A percentile compares a stretch with the other conserved stretches of the same genome.
phyloP scores from a whole-genome alignment of 2,329 filamentous ascomycete species.

The Stemphylium vesicarium region DNA sequence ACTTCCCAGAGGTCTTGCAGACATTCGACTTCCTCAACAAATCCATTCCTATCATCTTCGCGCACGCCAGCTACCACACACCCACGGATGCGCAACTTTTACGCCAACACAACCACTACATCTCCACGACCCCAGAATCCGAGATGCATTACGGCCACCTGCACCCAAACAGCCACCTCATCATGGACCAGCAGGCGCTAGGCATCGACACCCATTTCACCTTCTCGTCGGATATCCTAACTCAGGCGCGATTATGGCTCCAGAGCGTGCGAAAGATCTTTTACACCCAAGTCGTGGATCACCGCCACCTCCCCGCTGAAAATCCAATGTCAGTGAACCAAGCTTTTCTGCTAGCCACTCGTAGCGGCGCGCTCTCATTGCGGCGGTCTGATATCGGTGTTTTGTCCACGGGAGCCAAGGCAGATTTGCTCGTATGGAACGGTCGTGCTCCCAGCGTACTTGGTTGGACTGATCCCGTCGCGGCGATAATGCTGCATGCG shows the following conservation, averaged over 20 bases:
- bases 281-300: slow-evolving; percentile 49
- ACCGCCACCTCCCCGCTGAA: slow-evolving; percentile 53
- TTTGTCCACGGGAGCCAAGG: slow-evolving; percentile 58
- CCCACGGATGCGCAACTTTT: slow-evolving; percentile 52
- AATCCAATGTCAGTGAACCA: slow-evolving; percentile 63
- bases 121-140: slow-evolving; percentile 65
- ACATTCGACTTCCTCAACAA: slow-evolving; percentile 47
- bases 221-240: slow-evolving; percentile 54
- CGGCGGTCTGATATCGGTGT: slow-evolving; percentile 60
- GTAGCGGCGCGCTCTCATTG: slow-evolving; percentile 60
- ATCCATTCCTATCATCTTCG: slow-evolving; percentile 59
- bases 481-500: slow-evolving; percentile 63
- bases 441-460: slow-evolving; percentile 58
- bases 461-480: slow-evolving; percentile 63
- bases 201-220: slow-evolving; percentile 64
- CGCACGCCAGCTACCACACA: slow-evolving; percentile 58
- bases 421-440: slow-evolving; percentile 62
- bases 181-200: slow-evolving; percentile 60
- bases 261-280: slow-evolving; percentile 53
- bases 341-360: slow-evolving; percentile 63
- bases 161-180: slow-evolving; percentile 52
- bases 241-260: slow-evolving; percentile 62
- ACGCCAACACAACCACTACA: slow-evolving; percentile 58
- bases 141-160: slow-evolving; percentile 66
- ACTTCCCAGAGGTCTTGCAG: slow-evolving; percentile 37